Conservation (phyloP, 352 stramenopile genomes). For the Globisporangium parvum region DNA sequence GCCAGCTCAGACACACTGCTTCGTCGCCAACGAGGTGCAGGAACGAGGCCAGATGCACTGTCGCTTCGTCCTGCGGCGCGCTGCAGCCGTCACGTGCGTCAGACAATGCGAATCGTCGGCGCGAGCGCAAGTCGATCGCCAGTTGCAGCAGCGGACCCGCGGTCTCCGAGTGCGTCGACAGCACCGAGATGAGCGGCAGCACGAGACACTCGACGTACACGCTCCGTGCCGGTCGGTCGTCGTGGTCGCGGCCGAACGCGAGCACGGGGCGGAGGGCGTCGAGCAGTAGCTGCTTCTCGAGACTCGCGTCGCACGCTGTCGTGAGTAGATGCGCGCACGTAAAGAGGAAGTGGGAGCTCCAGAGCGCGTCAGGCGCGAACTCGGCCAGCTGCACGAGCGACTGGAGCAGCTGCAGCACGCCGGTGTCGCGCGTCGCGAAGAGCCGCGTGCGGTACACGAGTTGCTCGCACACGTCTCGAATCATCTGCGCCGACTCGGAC, state of each 20-base stretch:
- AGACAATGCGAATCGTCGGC: constrained; percentile 11
- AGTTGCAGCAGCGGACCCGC: constrained; percentile 33
- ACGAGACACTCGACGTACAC: constrained; percentile 60
- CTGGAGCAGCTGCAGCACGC: constrained; percentile 41
- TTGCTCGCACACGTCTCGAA: constrained; percentile 7
- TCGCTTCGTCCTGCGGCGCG: constrained; percentile 8
- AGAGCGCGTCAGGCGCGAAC: constrained; percentile 20
- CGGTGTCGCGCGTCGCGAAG: constrained; percentile 22
- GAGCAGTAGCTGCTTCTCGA: constrained; percentile 47
- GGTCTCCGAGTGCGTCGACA: constrained; percentile 22
- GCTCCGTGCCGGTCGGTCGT: constrained; percentile 7
- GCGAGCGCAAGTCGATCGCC: constrained; percentile 26
- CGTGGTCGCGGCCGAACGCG: constrained; percentile 13
- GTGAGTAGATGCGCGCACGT: constrained; percentile 34
- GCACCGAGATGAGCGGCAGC: constrained; percentile 42
- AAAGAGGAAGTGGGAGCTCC: constrained; percentile 31
- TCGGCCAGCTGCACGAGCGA: constrained; percentile 27
- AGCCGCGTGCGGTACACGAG: constrained; percentile 15
- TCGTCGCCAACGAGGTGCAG: constrained; percentile 25
- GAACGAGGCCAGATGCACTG: constrained; percentile 23
- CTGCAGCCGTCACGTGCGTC: background rate
- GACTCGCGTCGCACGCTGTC: constrained; percentile 13
- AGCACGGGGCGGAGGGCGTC: constrained; percentile 23
- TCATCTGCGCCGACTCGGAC: constrained; percentile 3
- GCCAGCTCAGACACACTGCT: constrained; percentile 21